A percentile compares a stretch with the other conserved stretches of the same genome.
These are phyloP conservation scores for Emericellopsis atlantica DNA, from an alignment of 2,329 filamentous ascomycete species.

Conservation along the genomic window DNA sequence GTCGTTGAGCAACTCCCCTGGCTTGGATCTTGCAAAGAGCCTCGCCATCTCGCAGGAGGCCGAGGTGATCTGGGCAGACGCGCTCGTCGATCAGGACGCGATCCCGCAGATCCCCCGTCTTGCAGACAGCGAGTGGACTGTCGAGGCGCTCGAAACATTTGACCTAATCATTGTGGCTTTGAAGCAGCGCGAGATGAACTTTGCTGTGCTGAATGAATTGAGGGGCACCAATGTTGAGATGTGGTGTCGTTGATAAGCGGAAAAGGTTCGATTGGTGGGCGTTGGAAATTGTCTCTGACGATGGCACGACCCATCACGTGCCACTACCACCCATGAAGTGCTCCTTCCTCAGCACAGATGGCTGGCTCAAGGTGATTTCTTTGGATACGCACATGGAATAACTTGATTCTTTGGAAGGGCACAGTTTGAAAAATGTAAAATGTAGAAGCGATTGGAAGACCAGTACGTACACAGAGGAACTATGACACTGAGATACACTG, in stretches of 20 bases:
- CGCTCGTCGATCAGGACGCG: slow-evolving; percentile 25
- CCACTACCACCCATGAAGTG: neutral
- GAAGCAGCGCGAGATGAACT: slow-evolving; percentile 27
- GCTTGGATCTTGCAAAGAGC: slow-evolving; percentile 25
- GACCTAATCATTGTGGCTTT: slow-evolving; percentile 30
- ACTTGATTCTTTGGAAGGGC: too few species aligned
- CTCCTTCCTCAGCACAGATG: neutral
- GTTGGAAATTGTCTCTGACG: neutral
- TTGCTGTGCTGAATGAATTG: slow-evolving; percentile 20
- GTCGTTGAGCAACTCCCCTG: slow-evolving; percentile 32
- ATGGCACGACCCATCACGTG: neutral
- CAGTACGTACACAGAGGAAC: too few species aligned
- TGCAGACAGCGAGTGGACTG: slow-evolving; percentile 23
- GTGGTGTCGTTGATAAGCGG: slow-evolving; percentile 17
- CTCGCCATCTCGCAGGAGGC: slow-evolving; percentile 21
- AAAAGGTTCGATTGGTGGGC: neutral
- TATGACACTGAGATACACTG: too few species aligned
- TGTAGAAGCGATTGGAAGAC: too few species aligned
- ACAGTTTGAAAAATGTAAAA: too few species aligned
- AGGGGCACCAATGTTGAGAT: slow-evolving; percentile 21
- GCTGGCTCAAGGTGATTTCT: too few species aligned
- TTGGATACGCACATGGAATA: too few species aligned
- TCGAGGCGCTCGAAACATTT: slow-evolving; percentile 21
- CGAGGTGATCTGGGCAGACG: slow-evolving; percentile 30
- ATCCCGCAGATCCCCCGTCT: slow-evolving; percentile 26